phyloP scores from a whole-genome alignment of 78 protist species.

The Dictyostelium capitatum region DNA sequence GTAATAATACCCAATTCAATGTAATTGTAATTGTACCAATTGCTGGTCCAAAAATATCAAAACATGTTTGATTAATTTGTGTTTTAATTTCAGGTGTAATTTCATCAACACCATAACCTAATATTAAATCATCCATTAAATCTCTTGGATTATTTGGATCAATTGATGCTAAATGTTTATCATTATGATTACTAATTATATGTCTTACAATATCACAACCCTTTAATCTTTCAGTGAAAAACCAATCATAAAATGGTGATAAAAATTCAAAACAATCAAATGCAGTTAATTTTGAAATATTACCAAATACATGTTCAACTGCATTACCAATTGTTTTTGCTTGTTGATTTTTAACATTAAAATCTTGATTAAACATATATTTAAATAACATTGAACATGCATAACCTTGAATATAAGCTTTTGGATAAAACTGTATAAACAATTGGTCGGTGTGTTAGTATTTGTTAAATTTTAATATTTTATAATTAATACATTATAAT shows the following conservation, averaged over 20 bases:
- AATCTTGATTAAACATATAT: conserved; percentile 22
- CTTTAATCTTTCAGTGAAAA: background rate
- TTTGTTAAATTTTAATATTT: background rate
- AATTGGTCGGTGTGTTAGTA: too few species aligned
- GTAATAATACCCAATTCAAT: background rate
- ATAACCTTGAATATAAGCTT: background rate
- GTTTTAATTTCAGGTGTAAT: background rate
- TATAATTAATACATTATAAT: background rate
- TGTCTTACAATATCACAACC: background rate
- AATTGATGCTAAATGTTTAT: background rate
- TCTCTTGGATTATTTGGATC: conserved; percentile 33
- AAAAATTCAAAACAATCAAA: conserved; percentile 16
- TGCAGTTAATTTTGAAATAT: background rate
- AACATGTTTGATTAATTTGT: background rate
- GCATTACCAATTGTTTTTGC: conserved; percentile 9
- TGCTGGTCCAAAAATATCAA: background rate
- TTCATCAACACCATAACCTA: background rate
- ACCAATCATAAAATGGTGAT: conserved; percentile 36
- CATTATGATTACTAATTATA: conserved; percentile 6
- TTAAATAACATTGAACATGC: conserved; percentile 17
- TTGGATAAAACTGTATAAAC: background rate
- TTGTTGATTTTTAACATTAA: too few species aligned
- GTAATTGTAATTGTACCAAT: background rate
- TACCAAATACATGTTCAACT: conserved; percentile 4
- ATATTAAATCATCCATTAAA: conserved; percentile 32